Base-by-base conservation (phyloP, 192 early-diverging fungal species). In the Rhizophagus clarus region DNA sequence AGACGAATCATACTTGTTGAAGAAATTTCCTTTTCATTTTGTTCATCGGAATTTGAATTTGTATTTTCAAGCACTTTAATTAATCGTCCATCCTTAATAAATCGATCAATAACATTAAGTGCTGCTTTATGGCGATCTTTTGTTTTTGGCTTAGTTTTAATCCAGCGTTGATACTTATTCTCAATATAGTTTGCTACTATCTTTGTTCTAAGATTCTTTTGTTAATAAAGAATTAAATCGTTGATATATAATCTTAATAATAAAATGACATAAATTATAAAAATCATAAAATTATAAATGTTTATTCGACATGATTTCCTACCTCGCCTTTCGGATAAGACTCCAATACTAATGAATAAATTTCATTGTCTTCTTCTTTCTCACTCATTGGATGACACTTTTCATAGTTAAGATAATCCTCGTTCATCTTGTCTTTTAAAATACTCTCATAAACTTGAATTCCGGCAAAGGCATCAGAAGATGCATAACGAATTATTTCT, bases 381-480 rank as follows among this genome's bases (percentile, higher is more conserved):
- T 74, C 76, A 4, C 81, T 71, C 81, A 82, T 80, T 4, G 84
- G 82, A 72, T 75, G 47, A 6, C 24, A 24, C 11, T 73, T 42
- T 26, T 45, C 75, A 10, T 72, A 82, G 45, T 61, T 56, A n/a
- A 66, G 45, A 45, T 82, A 82, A 12, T 73, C 69, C 8, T n/a
- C 2, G 32, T 78, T 77, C 26, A 68, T 24, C 15, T 31, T 76
- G 45, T 76, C 64, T 32, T 24, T 32, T 45, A 83, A 11, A 79
- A 85, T 80, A 66, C 83, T 85, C 22, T 80, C 77, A 68, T 80
- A 85, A 17, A 85, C 83, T 4, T 79, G 81, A 34, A 74, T 28
- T 28, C 82, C 84, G 6, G 84, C 84, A 79, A 85, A 85, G 3
- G 84, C 84, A 67, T 85, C 84, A 68, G 82, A 72, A 45, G 84